These are phyloP conservation scores for Rhodotorula sp. DNA, from an alignment of 1,284 basidiomycete species.

Conservation along the genomic window DNA sequence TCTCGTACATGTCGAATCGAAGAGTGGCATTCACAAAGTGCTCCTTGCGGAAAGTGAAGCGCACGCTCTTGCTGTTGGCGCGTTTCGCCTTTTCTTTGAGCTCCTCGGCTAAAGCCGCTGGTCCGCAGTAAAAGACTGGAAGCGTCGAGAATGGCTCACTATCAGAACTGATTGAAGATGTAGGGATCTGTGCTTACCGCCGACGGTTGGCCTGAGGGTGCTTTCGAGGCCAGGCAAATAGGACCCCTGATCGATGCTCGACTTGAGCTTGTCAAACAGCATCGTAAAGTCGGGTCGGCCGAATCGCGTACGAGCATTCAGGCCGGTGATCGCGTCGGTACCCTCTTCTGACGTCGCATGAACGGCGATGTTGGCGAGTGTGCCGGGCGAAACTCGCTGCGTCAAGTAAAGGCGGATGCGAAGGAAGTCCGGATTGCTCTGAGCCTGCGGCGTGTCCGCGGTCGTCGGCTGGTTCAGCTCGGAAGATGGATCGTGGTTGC, in stretches of 20 bases:
- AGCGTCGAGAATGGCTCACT: background rate
- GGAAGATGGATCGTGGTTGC: fast-evolving
- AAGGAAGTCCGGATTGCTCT: slow-evolving; percentile 67
- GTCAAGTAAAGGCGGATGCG: slow-evolving; percentile 87
- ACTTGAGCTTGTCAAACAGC: slow-evolving; percentile 68
- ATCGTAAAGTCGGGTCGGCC: slow-evolving; percentile 80
- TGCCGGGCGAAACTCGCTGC: slow-evolving; percentile 76
- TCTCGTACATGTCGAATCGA: too few species aligned
- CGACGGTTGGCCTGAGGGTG: slow-evolving; percentile 72
- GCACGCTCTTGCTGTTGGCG: slow-evolving; percentile 1
- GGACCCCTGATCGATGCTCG: slow-evolving; percentile 70
- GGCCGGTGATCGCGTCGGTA: slow-evolving; percentile 66
- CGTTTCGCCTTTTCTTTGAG: slow-evolving; percentile 13
- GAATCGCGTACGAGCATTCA: slow-evolving; percentile 79
- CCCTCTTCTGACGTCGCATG: slow-evolving; percentile 51
- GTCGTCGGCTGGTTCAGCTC: background rate
- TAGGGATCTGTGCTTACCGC: slow-evolving; percentile 14
- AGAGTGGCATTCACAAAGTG: slow-evolving; percentile 14
- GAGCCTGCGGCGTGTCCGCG: slow-evolving; percentile 14
- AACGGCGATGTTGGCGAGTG: slow-evolving; percentile 84
- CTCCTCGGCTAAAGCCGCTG: slow-evolving; percentile 14
- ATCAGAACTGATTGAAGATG: background rate
- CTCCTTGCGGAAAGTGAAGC: slow-evolving; percentile 32
- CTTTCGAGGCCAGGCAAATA: slow-evolving; percentile 73
- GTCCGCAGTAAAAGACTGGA: slow-evolving; percentile 38